A percentile compares a stretch with the other conserved stretches of the same genome.
Conservation (phyloP, 1,284 basidiomycete genomes). For the Dichomitus squalens region DNA sequence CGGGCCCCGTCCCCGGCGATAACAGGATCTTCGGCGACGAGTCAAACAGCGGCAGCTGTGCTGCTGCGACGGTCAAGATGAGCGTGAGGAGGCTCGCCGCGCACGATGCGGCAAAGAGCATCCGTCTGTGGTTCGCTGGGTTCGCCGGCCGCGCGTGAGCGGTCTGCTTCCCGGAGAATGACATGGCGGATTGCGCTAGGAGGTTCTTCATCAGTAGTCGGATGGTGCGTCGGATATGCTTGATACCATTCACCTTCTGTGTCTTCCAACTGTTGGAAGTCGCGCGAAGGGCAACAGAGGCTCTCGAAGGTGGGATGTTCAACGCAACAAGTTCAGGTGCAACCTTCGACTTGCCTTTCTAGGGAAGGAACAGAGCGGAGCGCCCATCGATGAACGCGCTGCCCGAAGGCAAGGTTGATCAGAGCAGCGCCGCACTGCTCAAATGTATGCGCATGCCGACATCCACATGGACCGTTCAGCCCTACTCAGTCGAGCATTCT, state of each 20-base stretch:
- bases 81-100: constrained; percentile 10
- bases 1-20: constrained; percentile 9
- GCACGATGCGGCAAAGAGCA: constrained; percentile 4
- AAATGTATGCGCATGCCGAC: no score
- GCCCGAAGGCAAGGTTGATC: no score
- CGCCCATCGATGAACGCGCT: no score
- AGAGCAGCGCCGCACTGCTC: no score
- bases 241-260: background rate
- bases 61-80: constrained; percentile 33
- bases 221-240: no score
- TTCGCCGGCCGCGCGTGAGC: background rate
- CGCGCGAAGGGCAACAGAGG: no score
- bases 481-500: no score
- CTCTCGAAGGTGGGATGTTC: no score
- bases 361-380: no score
- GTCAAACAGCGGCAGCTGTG: constrained; percentile 44
- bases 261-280: background rate
- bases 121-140: background rate
- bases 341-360: no score
- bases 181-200: background rate
- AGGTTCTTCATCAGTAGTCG: background rate
- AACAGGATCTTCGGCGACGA: constrained; percentile 44
- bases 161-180: background rate
- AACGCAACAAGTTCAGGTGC: no score
- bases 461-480: no score